Conservation (phyloP, 2,329 filamentous ascomycete genomes). For the Nigrospora osmanthi region DNA sequence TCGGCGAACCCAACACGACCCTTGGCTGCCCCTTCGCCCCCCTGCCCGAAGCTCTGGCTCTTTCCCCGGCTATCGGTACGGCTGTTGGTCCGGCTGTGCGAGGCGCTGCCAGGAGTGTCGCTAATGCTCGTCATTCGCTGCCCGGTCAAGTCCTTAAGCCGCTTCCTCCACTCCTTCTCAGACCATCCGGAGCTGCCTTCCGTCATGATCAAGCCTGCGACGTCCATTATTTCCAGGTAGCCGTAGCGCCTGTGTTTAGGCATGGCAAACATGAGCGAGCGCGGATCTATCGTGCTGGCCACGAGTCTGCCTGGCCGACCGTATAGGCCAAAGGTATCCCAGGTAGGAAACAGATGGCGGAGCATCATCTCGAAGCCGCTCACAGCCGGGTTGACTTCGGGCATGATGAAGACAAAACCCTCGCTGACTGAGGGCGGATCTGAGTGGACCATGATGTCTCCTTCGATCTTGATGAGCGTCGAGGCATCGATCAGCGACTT, state of each 20-base stretch:
- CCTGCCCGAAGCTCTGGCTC: slow-evolving; percentile 43
- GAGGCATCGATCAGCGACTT: slow-evolving; percentile 92
- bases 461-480: slow-evolving; percentile 89
- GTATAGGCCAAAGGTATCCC: slow-evolving; percentile 87
- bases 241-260: slow-evolving; percentile 81
- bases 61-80: slow-evolving; percentile 52
- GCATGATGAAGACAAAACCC: slow-evolving; percentile 97
- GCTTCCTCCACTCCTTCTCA: slow-evolving; percentile 83
- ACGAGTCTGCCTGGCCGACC: slow-evolving; percentile 81
- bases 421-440: slow-evolving; percentile 71
- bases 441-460: slow-evolving; percentile 79
- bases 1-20: slow-evolving; percentile 52
- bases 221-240: slow-evolving; percentile 83
- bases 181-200: slow-evolving; percentile 71
- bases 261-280: slow-evolving; percentile 97
- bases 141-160: slow-evolving; percentile 81
- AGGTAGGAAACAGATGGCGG: slow-evolving; percentile 85
- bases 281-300: slow-evolving; percentile 76
- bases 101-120: slow-evolving; percentile 35
- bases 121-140: slow-evolving; percentile 62
- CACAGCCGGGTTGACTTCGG: slow-evolving; percentile 84
- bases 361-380: slow-evolving; percentile 94
- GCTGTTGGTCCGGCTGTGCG: slow-evolving; percentile 46
- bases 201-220: slow-evolving; percentile 69
- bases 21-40: slow-evolving; percentile 21